Evolutionary conservation across 805 yeast species (phyloP).

Genomic region (Cyberlindnera amylophila): DNA sequence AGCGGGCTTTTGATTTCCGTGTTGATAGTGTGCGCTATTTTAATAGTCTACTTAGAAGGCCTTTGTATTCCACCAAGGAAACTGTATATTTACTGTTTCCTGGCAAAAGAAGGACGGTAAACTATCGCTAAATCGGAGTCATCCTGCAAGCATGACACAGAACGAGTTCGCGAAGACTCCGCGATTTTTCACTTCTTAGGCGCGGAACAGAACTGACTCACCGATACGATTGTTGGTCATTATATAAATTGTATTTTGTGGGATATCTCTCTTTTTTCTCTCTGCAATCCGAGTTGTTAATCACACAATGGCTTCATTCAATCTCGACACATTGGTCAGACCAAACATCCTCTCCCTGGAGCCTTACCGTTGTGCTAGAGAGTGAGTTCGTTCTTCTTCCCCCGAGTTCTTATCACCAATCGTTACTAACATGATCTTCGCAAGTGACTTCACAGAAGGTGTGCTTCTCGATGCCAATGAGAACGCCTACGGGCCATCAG

Average conservation of each 20-base stretch:
- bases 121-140: too few relatives aligned
- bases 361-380: slow-evolving; percentile 96
- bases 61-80: too few relatives aligned
- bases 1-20: too few relatives aligned
- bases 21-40: too few relatives aligned
- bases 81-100: too few relatives aligned
- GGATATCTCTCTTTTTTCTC: too few relatives aligned
- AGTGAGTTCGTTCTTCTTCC: slow-evolving; percentile 33
- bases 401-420: background rate
- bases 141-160: too few relatives aligned
- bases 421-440: background rate
- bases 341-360: slow-evolving; percentile 80
- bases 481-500: slow-evolving; percentile 87
- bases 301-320: slow-evolving; percentile 45
- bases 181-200: too few relatives aligned
- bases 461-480: slow-evolving; percentile 92
- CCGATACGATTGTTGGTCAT: background rate
- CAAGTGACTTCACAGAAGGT: slow-evolving; percentile 80
- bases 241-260: too few relatives aligned
- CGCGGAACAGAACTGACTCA: background rate
- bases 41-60: too few relatives aligned
- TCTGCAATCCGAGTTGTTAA: too few relatives aligned
- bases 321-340: slow-evolving; percentile 60
- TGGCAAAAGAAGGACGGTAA: too few relatives aligned
- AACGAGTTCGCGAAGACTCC: background rate